Percentiles rank a stretch among this genome's conserved stretches.
These are phyloP conservation scores for Podospora fimiseda DNA, from an alignment of 495 filamentous ascomycete genomes.

Conservation along the genomic window DNA sequence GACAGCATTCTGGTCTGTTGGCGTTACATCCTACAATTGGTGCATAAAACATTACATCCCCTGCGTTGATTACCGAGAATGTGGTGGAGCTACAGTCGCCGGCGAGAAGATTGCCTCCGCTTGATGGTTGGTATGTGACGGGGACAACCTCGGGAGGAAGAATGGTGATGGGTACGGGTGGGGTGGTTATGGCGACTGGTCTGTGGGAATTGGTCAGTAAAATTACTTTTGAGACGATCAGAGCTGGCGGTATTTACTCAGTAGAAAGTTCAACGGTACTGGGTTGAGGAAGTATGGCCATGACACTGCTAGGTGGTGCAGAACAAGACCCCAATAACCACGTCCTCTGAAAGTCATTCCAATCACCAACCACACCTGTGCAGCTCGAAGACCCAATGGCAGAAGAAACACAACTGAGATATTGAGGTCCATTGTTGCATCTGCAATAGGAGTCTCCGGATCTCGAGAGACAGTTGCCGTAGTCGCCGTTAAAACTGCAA, in stretches of 20 bases:
- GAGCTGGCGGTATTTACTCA: not conserved
- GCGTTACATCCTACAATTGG: conserved; percentile 20
- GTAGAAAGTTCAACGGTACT: not conserved
- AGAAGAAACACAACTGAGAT: conserved; percentile 19
- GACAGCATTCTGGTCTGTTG: conserved; percentile 21
- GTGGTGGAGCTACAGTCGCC: conserved; percentile 13
- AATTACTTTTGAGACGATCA: not conserved
- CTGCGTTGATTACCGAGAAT: conserved; percentile 19
- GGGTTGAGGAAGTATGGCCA: conserved; percentile 15
- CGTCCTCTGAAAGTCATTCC: conserved; percentile 16
- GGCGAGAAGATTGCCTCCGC: conserved; percentile 10
- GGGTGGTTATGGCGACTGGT: conserved; percentile 11
- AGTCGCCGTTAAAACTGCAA: conserved; percentile 18
- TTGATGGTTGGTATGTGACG: conserved; percentile 5
- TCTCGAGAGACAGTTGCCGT: conserved; percentile 14
- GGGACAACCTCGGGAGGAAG: not conserved
- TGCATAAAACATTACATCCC: conserved; percentile 17
- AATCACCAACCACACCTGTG: conserved; percentile 11
- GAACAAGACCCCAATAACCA: conserved; percentile 18
- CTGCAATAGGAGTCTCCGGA: conserved; percentile 9
- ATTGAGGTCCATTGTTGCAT: conserved; percentile 18
- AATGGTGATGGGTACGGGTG: conserved; percentile 4
- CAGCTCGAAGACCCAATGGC: conserved; percentile 21
- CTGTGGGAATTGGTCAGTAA: conserved; percentile 2
- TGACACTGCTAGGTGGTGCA: conserved; percentile 15